Percentiles rank a stretch among this genome's conserved stretches.
Evolutionary conservation across 495 filamentous ascomycete genomes (phyloP).

Genomic region (Acidomyces sp.): DNA sequence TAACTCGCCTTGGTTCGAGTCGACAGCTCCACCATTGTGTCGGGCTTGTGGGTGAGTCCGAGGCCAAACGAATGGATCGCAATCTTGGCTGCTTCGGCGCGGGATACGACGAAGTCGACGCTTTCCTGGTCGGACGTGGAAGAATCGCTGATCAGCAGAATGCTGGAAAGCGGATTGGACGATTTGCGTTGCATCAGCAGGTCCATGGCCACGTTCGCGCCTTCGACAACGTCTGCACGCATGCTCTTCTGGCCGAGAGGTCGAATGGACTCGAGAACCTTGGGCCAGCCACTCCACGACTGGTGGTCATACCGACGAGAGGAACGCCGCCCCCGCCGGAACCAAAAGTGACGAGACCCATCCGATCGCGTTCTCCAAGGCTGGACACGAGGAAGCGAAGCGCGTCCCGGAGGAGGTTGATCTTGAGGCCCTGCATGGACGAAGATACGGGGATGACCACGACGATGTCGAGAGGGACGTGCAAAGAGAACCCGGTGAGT

Average conservation of each 20-base stretch:
- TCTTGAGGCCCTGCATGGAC: conserved; percentile 98
- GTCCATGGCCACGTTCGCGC: conserved; percentile 98
- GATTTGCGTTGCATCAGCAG: conserved; percentile 95
- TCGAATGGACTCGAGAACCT: conserved; percentile 75
- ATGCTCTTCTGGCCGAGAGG: conserved; percentile 94
- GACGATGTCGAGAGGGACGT: conserved; percentile 90
- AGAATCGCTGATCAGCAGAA: conserved; percentile 95
- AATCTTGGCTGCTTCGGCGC: conserved; percentile 97
- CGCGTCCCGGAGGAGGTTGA: conserved; percentile 85
- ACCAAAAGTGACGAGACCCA: conserved; percentile 96
- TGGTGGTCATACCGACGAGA: conserved; percentile 94
- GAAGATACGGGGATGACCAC: conserved; percentile 96
- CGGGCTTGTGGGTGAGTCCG: conserved; percentile 93
- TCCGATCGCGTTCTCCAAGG: conserved; percentile 86
- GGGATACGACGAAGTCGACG: conserved; percentile 96
- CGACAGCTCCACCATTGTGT: conserved; percentile 96
- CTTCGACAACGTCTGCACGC: conserved; percentile 92
- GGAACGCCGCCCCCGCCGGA: conserved; percentile 88
- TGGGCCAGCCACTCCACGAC: conserved; percentile 81
- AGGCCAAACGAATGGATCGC: conserved; percentile 94
- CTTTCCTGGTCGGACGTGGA: conserved; percentile 94
- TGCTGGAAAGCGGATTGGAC: conserved; percentile 90
- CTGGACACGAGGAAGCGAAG: conserved; percentile 84
- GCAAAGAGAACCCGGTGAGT: conserved; percentile 46
- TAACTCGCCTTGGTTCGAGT: conserved; percentile 94